A percentile compares a stretch with the other conserved stretches of the same genome.
Evolutionary conservation across 495 filamentous ascomycete genomes (phyloP).

Genomic region (Cladorrhinum samala): DNA sequence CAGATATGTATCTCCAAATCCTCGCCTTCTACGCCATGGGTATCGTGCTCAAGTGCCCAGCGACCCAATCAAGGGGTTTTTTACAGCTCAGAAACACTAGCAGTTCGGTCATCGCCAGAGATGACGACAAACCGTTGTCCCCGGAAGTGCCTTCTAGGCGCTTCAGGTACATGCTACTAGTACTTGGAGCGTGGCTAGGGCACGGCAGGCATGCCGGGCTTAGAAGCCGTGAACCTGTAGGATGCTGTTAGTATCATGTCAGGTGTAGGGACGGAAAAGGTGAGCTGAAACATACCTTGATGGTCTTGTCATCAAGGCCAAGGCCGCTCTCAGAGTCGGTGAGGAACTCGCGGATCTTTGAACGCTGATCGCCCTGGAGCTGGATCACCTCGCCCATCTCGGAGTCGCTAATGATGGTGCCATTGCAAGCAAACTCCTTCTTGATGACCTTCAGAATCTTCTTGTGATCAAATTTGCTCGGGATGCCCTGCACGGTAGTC

Average conservation of each 20-base stretch:
- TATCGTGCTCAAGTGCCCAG: background rate
- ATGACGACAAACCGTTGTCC: too few species aligned
- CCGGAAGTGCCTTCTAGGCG: conserved; percentile 13
- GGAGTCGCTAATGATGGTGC: conserved; percentile 93
- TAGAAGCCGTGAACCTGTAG: conserved; percentile 71
- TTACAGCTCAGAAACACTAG: conserved; percentile 7
- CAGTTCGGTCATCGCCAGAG: background rate
- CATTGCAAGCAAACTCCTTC: conserved; percentile 99
- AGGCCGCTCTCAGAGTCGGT: conserved; percentile 90
- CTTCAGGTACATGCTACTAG: conserved; percentile 1
- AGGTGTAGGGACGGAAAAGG: background rate
- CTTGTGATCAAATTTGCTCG: conserved; percentile 98
- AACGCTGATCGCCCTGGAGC: conserved; percentile 97
- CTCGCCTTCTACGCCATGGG: background rate
- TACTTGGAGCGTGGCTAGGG: conserved; percentile 10
- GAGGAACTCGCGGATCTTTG: conserved; percentile 96
- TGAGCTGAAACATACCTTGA: conserved; percentile 81
- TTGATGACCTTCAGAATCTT: conserved; percentile 99
- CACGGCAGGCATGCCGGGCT: conserved; percentile 35
- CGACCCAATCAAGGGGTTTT: conserved; percentile 1
- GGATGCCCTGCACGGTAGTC: conserved; percentile 97
- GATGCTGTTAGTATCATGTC: background rate
- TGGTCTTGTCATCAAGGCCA: conserved; percentile 88
- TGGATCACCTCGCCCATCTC: conserved; percentile 99
- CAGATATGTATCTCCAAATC: too few species aligned